Evolutionary conservation across 306 rosid species (phyloP).

Genomic region (Cucumis sativus): Cucumber_9930_V3 NC_026659.2:24829001-24829500

Average conservation of each 20-base stretch:
- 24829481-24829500: slow-evolving; percentile 36
- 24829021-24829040: slow-evolving; percentile 31
- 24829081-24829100: slow-evolving; percentile 34
- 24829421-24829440: slow-evolving; percentile 12
- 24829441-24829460: slow-evolving; percentile 7
- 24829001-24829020: slow-evolving; percentile 30
- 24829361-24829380: background rate
- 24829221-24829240: slow-evolving; percentile 44
- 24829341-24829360: no score
- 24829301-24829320: no score
- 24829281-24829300: no score
- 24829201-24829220: slow-evolving; percentile 36
- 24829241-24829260: slow-evolving; percentile 27
- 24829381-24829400: slow-evolving; percentile 42
- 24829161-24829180: slow-evolving; percentile 9
- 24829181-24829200: slow-evolving; percentile 24
- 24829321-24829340: no score
- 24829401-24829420: slow-evolving; percentile 15
- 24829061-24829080: slow-evolving; percentile 42
- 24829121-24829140: slow-evolving; percentile 43
- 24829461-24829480: slow-evolving; percentile 13
- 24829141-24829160: slow-evolving; percentile 6
- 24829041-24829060: slow-evolving; percentile 33
- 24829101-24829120: slow-evolving; percentile 42
- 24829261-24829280: slow-evolving; percentile 14